Evolutionary conservation across 306 rosid genomes (phyloP).

Genomic region (Sophora flavescens): DNA sequence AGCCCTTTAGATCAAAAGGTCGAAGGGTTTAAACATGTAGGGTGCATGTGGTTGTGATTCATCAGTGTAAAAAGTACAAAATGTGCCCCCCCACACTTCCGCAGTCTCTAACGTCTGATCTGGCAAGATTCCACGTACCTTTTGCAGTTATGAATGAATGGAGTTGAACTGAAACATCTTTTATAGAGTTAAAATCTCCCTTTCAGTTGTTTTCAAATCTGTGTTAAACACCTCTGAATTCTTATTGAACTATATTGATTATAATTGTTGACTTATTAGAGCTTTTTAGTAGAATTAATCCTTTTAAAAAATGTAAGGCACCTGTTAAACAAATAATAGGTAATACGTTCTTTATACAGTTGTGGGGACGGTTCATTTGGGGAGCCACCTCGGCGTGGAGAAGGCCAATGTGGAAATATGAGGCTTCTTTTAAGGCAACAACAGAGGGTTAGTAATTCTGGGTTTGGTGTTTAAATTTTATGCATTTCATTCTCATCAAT

Average conservation of each 20-base stretch:
- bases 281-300: not conserved
- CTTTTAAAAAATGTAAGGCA: not conserved
- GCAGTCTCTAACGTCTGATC: conserved; percentile 13
- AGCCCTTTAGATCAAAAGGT: not conserved
- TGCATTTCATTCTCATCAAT: conserved; percentile 19
- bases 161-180: not conserved
- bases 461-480: conserved; percentile 18
- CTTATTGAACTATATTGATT: not conserved
- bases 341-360: conserved; percentile 54
- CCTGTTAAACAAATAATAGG: not conserved
- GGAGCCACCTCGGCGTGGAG: conserved; percentile 91
- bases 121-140: conserved; percentile 3
- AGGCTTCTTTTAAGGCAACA: conserved; percentile 96
- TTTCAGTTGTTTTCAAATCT: conserved; percentile 16
- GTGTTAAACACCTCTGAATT: conserved; percentile 10
- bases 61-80: not conserved
- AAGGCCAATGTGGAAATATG: conserved; percentile 98
- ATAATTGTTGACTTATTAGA: not conserved
- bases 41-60: conserved; percentile 24
- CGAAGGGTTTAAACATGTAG: conserved; percentile 9
- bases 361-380: conserved; percentile 91
- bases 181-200: conserved; percentile 15
- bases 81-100: conserved; percentile 6
- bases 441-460: conserved; percentile 77
- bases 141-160: conserved; percentile 3